Evolutionary conservation across 1,284 basidiomycete species (phyloP).

Genomic region (Meira nashicola): DNA sequence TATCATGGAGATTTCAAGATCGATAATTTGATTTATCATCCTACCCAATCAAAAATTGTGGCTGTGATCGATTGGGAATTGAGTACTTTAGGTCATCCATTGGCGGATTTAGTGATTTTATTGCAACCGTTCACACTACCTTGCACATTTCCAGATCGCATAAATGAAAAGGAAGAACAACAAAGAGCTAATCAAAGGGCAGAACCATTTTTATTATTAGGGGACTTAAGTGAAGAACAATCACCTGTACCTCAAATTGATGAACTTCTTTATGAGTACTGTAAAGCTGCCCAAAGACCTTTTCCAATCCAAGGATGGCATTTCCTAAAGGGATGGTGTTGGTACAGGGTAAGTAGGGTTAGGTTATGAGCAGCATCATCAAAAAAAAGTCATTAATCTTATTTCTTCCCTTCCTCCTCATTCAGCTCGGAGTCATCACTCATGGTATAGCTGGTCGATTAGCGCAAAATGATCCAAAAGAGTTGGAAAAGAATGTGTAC

Average conservation of each 20-base stretch:
- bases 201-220: slow-evolving; percentile 25
- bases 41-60: slow-evolving; percentile 81
- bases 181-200: slow-evolving; percentile 10
- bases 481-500: too few relatives aligned
- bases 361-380: neutral
- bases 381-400: too few relatives aligned
- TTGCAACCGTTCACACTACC: slow-evolving; percentile 61
- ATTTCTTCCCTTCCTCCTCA: slow-evolving; percentile 17
- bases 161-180: slow-evolving; percentile 19
- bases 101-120: slow-evolving; percentile 86
- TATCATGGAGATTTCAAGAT: slow-evolving; percentile 96
- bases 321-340: slow-evolving; percentile 77
- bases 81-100: slow-evolving; percentile 63
- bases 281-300: slow-evolving; percentile 60
- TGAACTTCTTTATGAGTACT: slow-evolving; percentile 72
- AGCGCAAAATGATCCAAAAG: too few relatives aligned
- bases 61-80: slow-evolving; percentile 95
- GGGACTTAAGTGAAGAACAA: slow-evolving; percentile 56
- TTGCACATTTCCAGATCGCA: slow-evolving; percentile 10
- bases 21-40: slow-evolving; percentile 90
- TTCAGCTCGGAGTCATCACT: slow-evolving; percentile 69
- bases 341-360: slow-evolving; percentile 67
- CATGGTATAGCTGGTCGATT: slow-evolving; percentile 89
- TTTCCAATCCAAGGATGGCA: slow-evolving; percentile 72
- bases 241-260: slow-evolving; percentile 62